Percentiles rank a stretch among this genome's conserved stretches.
These are phyloP conservation scores for Trichopus zeylanicus DNA, from an alignment of 116 monocot genomes.

Conservation along the genomic window DNA sequence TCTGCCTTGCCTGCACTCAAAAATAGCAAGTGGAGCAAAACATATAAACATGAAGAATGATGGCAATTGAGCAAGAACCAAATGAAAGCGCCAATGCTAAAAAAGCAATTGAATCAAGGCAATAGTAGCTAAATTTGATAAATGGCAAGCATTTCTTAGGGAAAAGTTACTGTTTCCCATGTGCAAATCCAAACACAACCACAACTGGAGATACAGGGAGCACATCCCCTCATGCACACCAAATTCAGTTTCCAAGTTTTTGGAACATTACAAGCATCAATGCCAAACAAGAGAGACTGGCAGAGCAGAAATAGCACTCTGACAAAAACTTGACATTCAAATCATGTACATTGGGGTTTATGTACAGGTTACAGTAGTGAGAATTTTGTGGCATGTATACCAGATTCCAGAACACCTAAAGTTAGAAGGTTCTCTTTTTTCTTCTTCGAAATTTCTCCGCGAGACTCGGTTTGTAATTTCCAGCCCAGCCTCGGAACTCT, in stretches of 20 bases:
- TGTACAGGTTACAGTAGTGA: slow-evolving; percentile 13
- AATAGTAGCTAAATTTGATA: slow-evolving; percentile 1
- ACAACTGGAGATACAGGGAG: slow-evolving; percentile 1
- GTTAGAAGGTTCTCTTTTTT: not conserved
- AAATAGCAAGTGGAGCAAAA: no score
- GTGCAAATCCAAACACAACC: slow-evolving; percentile 10
- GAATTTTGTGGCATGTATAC: not conserved
- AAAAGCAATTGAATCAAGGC: slow-evolving; percentile 2
- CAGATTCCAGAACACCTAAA: not conserved
- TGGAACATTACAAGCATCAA: not conserved
- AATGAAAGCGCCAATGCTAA: not conserved
- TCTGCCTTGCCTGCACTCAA: not conserved
- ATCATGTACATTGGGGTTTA: slow-evolving; percentile 3
- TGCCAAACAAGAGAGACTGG: no score
- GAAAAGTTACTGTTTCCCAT: slow-evolving; percentile 16
- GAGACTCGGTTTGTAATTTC: slow-evolving; percentile 17
- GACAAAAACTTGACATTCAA: not conserved
- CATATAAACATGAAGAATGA: no score
- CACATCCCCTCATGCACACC: slow-evolving; percentile 2
- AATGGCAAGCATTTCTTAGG: no score
- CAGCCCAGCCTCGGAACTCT: slow-evolving; percentile 12
- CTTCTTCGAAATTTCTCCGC: slow-evolving; percentile 3
- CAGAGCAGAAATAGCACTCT: no score
- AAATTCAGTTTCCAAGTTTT: no score
- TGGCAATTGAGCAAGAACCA: not conserved